These are phyloP conservation scores for Sclerotinia spermophila DNA, from an alignment of 2,329 filamentous ascomycete species.

Conservation along the genomic window DNA sequence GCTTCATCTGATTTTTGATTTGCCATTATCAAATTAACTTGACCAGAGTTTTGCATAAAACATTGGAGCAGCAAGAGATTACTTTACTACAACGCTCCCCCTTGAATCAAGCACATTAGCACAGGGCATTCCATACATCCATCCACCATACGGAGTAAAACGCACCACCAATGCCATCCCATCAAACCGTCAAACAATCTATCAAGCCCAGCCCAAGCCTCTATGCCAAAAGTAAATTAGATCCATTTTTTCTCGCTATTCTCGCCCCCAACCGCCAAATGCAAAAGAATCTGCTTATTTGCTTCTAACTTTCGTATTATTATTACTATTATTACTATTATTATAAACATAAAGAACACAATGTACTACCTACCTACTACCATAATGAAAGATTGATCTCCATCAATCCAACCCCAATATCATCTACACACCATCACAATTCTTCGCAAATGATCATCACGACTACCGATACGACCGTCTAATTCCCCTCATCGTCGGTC, in stretches of 20 bases:
- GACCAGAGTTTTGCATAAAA: not conserved
- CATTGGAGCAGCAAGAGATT: no score
- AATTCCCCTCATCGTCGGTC: constrained; percentile 5
- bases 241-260: not conserved
- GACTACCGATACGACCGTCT: not conserved
- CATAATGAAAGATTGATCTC: constrained; percentile 12
- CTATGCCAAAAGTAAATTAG: constrained; percentile 6
- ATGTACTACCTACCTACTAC: not conserved
- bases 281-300: not conserved
- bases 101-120: no score
- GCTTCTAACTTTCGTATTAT: no score
- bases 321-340: no score
- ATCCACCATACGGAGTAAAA: not conserved
- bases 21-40: no score
- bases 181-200: not conserved
- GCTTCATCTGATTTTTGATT: not conserved
- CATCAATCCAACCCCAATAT: not conserved
- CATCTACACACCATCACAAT: constrained; percentile 1
- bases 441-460: constrained; percentile 12
- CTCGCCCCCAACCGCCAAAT: constrained; percentile 6
- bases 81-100: no score
- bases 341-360: no score
- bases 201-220: not conserved
- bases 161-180: no score
- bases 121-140: not conserved